Evolutionary conservation across 768 basidiomycete genomes (phyloP), one percentile per base, ranked within the genome.

Genomic region (Leccinum rimulosum): DNA sequence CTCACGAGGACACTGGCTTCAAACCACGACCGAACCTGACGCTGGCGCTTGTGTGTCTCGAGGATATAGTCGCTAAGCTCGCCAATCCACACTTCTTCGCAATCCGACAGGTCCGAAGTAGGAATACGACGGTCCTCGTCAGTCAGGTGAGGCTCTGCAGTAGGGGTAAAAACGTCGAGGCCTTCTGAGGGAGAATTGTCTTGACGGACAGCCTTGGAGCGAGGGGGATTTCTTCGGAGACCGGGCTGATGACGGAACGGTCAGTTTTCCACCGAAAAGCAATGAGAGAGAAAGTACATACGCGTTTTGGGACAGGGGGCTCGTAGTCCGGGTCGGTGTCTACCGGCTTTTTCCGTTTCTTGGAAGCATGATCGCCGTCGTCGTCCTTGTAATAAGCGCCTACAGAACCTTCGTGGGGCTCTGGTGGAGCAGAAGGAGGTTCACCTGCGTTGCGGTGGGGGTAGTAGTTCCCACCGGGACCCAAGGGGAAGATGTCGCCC

Each of bases 41-140:
- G 84, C 71, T 85, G 84, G 52, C 90, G 84, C 68, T 85, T 85
- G 67, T 87, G 84, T 6, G 88, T 89, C 66, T 90, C 86, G 31
- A 86, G 68, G 54, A 84, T 78, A 66, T 93, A 93, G 57, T 84
- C 83, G 54, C 80, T 77, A 15, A 93, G 79, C 67, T 89, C 90
- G 27, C 76, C 79, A 48, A 77, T 74, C 92, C 92, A 93, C 15
- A 93, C 68, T 59, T 92, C 91, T 64, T 82, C 81, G 62, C 86
- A 91, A 59, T 92, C 91, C 30, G 91, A 90, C 61, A 93, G 76
- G 77, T 93, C 91, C 22, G 91, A 92, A 17, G 90, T 89, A 11
- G 75, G 73, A 12, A 82, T 75, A 40, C 75, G 75, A 50, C 65
- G 73, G 31, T 79, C 80, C 33, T 84, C 82, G 56, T 76, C 76